phyloP scores from a whole-genome alignment of 108 stramenopile species.

The Pseudonitzschia multiseries region DNA sequence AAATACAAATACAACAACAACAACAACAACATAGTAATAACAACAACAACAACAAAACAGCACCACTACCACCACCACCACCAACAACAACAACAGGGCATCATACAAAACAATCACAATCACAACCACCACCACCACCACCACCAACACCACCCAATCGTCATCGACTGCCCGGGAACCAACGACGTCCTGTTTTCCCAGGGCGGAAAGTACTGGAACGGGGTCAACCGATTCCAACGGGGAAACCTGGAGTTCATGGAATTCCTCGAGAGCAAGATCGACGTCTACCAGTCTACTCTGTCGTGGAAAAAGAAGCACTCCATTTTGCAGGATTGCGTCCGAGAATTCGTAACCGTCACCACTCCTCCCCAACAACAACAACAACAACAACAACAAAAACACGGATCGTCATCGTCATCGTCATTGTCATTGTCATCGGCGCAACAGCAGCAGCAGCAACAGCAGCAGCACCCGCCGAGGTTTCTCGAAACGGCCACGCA shows the following conservation, averaged over 20 bases:
- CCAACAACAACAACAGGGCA: too few relatives aligned
- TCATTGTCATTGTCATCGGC: too few relatives aligned
- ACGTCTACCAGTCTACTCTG: not conserved
- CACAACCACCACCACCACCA: not conserved
- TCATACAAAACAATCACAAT: not conserved
- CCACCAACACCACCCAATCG: not conserved
- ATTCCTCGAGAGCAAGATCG: conserved; percentile 10
- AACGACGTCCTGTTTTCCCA: conserved; percentile 12
- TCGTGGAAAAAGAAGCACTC: conserved; percentile 14
- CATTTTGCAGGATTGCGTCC: not conserved
- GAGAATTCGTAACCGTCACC: not conserved
- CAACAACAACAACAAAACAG: too few relatives aligned
- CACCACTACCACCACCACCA: not conserved
- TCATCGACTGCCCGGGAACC: conserved; percentile 11
- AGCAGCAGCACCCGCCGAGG: not conserved
- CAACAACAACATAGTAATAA: not conserved
- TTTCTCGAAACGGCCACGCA: conserved; percentile 6
- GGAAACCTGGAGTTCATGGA: conserved; percentile 15
- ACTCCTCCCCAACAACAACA: not conserved
- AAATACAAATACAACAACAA: not conserved
- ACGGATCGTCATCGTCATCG: too few relatives aligned
- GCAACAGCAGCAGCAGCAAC: too few relatives aligned
- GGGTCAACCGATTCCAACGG: conserved; percentile 9
- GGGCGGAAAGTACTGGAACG: conserved; percentile 16
- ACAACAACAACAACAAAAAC: too few relatives aligned